Evolutionary conservation across 2,329 filamentous ascomycete species (phyloP), one percentile per base, ranked within the genome.

Genomic region (Sporothrix variecibatus): DNA sequence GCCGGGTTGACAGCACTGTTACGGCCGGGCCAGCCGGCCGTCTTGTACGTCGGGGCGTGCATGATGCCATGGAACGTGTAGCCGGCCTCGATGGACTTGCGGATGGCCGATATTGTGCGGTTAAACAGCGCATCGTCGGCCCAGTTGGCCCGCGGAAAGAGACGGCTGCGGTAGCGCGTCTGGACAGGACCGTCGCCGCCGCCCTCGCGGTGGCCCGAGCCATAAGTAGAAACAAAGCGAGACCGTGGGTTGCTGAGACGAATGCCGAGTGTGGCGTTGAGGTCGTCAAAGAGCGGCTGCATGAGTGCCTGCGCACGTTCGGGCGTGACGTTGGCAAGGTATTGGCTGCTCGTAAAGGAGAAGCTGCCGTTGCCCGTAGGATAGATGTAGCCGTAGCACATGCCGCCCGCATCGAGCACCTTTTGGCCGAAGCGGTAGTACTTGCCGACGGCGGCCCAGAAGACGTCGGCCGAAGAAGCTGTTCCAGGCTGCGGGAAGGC

Each of bases 111-210:
- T 72, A 81, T 80, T 15, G 78, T 79, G 2, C 74, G 74, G 46
- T 75, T 71, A 74, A 82, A 79, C 12, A 77, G 73, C 1, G 74
- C 75, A 34, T 75, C 73, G 74, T 81, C 77, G 2, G 75, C 77
- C 74, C 79, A 84, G 69, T 81, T 79, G 15, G 75, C 71, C 15
- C 80, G 79, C 0, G 83, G 83, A 70, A 84, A 83, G 9, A 84
- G 78, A 1, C 83, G 79, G 6, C 80, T 81, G 2, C 79, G 81
- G 40, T 79, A 78, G 28, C 76, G 74, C 7, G 67, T 78, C 67
- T 79, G 77, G 40, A 74, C 72, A 26, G 76, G 77, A 9, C 67
- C 68, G 64, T 76, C 76, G 43, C 74, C 73, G 56, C 74, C 74
- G 11, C 75, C 75, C 38, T 73, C 73, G 4, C 73, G 75, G 51